Base-by-base conservation (phyloP, 129 eudicot species). In the Arctium minus region DNA sequence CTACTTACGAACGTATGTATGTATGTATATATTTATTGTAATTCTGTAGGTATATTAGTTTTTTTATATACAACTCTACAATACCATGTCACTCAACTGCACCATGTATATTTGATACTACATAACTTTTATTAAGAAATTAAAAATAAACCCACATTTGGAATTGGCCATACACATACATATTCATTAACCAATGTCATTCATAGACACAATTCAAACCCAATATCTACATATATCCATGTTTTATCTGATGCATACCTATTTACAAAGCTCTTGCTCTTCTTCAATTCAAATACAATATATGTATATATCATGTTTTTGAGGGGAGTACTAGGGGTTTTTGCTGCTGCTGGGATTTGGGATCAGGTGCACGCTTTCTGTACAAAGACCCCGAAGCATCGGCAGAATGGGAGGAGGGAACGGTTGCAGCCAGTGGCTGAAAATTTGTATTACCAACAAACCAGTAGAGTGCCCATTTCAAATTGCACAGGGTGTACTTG, bases 401-500 rank as follows among this genome's bases (percentile, higher is more conserved):
- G 3, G 97, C 91, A 9, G 94, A 79, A 67, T 83, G 92, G 9
- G 96, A 80, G 17, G 92, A 80, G 29, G 77, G 30, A 74, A 72
- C 87, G 0, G 93, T 27, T 31, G 92, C 87, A 13, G 92, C 83
- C 22, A 91, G 90, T 18, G 99, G 95, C 92, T 93, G 99, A 79
- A 96, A 93, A 78, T 89, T 93, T 11, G 99, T 93, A 64, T 90
- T 96, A 18, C 97, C 97, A 12, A 93, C 96, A 79, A 96, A 96
- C 99, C 98, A 96, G 80, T 90, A 96, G 74, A 96, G 99, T 29
- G 96, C 99, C 98, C 98, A 96, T 85, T 93, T 96, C 86, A 96
- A 84, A 82, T 96, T 89, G 87, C 94, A 92, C 29, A 96, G 96
- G 1, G 98, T 96, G 88, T 96, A 93, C 90, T 93, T 96, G 42